Percentiles rank a stretch among this genome's conserved stretches.
Conservation (phyloP, 495 filamentous ascomycete species). For the Terfezia claveryi region DNA sequence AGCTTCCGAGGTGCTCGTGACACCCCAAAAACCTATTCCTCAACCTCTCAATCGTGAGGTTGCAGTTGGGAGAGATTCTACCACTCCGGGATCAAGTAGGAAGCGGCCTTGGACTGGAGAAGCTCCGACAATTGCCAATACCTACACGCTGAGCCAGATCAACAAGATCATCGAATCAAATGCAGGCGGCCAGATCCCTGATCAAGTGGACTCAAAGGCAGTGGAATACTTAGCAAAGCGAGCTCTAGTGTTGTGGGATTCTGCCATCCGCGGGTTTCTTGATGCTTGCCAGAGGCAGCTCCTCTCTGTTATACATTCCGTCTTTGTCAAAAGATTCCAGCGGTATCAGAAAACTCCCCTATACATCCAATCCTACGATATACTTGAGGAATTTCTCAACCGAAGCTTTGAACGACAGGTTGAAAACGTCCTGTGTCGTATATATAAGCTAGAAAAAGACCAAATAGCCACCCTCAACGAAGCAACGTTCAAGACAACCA, state of each 20-base stretch:
- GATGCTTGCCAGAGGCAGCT: conserved; percentile 1
- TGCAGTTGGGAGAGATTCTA: neutral
- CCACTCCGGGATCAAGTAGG: conserved; percentile 4
- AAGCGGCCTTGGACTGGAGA: conserved; percentile 1
- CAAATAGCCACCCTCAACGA: conserved; percentile 13
- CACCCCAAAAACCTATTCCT: conserved; percentile 3
- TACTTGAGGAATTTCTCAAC: conserved; percentile 4
- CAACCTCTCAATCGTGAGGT: neutral
- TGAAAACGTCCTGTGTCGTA: conserved; percentile 1
- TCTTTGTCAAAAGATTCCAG: conserved; percentile 6
- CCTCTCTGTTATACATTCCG: neutral
- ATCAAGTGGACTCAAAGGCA: conserved; percentile 20
- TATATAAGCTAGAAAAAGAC: conserved; percentile 6
- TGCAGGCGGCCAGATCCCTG: conserved; percentile 18
- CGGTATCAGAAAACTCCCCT: conserved; percentile 10
- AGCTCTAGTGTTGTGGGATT: conserved; percentile 7
- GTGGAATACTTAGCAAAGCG: conserved; percentile 16
- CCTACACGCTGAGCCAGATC: conserved; percentile 17
- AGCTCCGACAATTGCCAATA: neutral
- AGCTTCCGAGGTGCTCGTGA: too few relatives aligned
- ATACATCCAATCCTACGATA: conserved; percentile 3
- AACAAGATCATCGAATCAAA: conserved; percentile 17
- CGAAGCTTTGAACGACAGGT: conserved; percentile 2
- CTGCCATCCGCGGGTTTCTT: conserved; percentile 5
- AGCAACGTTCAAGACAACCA: conserved; percentile 10